Evolutionary conservation across 805 yeast species (phyloP), one percentile per base, ranked within the genome.

Genomic region (Maudiozyma pseudohumilis): DNA sequence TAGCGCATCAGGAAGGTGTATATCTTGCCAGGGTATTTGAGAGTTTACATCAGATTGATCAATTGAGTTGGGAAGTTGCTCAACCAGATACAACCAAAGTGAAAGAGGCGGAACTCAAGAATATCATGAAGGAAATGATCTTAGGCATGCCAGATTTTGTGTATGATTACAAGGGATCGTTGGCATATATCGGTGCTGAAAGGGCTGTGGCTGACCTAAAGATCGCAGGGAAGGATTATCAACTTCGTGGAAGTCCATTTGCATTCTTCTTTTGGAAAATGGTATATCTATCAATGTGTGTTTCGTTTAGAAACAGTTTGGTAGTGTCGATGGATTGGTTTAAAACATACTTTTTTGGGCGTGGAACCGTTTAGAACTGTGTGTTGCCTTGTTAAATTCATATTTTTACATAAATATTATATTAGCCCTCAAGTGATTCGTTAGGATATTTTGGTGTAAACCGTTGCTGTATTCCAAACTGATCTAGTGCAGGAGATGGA

Each of bases 241-340:
- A 87, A 24, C 67, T 85, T 34, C 89, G 94, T 45, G 97, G 96
- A 55, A 96, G 96, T 55, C 70, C 80, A 36, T 66, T 84, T 60
- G 85, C 96, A 27, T 87, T 81, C 70, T 69, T 85, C 60, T 83
- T 88, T 74, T 88, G 97, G 97, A 80, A 94, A 66, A 74, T 85
- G 22, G 95, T 95, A 22, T 89, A 89, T 64, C 76, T 89, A 47
- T 76, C 84, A 59, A 88, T 89, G 96, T 78, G 89, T 63, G 74
- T 89, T 60, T 78, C 94, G 44, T 75, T 84, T 52, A 80, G 87
- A 68, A 88, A 85, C 70, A 89, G 84, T 71, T 66, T 86, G 43
- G 73, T 87, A 57, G 94, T 88, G 38, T 72, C 77, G 47, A 63
- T 84, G 46, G 97, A 89, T 61, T 88, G 97, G 97, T 56, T 77